Conservation (phyloP, 495 filamentous ascomycete species). For the Staphylotrichum longicolle region DNA sequence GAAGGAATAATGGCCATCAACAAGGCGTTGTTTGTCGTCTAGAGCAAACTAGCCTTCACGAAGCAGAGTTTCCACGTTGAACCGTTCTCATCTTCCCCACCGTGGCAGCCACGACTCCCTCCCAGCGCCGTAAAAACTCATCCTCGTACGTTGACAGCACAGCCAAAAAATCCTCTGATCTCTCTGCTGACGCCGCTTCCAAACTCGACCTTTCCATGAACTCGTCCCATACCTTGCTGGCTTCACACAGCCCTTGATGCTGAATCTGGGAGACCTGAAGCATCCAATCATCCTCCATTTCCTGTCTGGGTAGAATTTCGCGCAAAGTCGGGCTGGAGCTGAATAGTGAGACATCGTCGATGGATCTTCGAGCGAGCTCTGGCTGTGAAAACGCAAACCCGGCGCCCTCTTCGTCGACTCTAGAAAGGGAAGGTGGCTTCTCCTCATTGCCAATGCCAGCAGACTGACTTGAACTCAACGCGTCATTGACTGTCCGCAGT, state of each 20-base stretch:
- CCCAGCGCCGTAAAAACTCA: constrained; percentile 21
- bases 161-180: constrained; percentile 12
- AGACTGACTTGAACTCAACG: neutral
- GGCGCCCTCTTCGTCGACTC: neutral
- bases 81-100: constrained; percentile 21
- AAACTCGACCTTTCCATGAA: constrained; percentile 24
- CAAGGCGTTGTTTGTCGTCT: too few relatives aligned
- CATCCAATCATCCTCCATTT: constrained; percentile 3
- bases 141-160: constrained; percentile 18
- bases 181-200: constrained; percentile 15
- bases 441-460: neutral
- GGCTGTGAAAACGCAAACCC: constrained; percentile 3
- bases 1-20: too few relatives aligned
- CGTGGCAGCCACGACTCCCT: constrained; percentile 12
- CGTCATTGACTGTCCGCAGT: neutral
- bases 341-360: neutral
- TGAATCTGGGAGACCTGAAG: constrained; percentile 11
- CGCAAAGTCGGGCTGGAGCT: constrained; percentile 15
- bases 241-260: constrained; percentile 26
- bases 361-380: neutral
- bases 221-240: constrained; percentile 29
- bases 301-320: neutral
- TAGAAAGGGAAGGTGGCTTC: neutral
- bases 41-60: neutral
- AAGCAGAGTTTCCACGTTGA: neutral